These are phyloP conservation scores for Kregervanrija fluxuum DNA, from an alignment of 805 yeast species.

Conservation along the genomic window DNA sequence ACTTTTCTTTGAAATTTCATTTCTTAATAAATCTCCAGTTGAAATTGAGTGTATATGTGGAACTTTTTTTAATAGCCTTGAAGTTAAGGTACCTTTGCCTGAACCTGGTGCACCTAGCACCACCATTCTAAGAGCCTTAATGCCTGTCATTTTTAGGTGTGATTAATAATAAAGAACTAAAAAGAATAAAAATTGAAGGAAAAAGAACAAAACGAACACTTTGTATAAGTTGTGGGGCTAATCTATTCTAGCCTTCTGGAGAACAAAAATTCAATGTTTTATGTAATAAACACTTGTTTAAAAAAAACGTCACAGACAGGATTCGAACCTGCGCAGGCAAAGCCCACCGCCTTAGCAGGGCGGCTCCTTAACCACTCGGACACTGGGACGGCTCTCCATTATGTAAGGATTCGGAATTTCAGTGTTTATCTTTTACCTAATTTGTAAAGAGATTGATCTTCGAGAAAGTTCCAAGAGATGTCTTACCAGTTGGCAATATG, in stretches of 20 bases:
- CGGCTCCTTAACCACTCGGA: constrained; percentile 70
- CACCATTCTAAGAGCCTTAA: constrained; percentile 53
- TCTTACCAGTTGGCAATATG: too few relatives aligned
- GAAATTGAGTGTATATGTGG: constrained; percentile 55
- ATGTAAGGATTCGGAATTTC: too few relatives aligned
- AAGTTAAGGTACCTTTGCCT: constrained; percentile 88
- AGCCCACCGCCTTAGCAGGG: constrained; percentile 81
- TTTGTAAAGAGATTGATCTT: too few relatives aligned
- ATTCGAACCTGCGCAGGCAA: constrained; percentile 98
- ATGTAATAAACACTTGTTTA: constrained; percentile 2
- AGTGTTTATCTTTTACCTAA: too few relatives aligned
- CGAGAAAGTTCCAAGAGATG: too few relatives aligned
- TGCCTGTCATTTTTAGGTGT: constrained; percentile 5
- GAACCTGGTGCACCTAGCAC: constrained; percentile 93
- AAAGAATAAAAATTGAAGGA: too few relatives aligned
- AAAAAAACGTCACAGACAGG: constrained; percentile 91
- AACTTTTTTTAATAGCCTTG: constrained; percentile 48
- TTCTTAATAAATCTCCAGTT: constrained; percentile 78
- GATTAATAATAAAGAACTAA: background rate
- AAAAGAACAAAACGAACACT: too few relatives aligned
- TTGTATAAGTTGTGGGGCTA: too few relatives aligned
- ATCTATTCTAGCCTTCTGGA: too few relatives aligned
- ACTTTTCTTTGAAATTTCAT: constrained; percentile 50
- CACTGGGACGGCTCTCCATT: constrained; percentile 42
- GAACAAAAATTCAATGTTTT: too few relatives aligned